phyloP scores from a whole-genome alignment of 1,139 yeast genomes.

The Yamadazyma membranifaciens region DNA sequence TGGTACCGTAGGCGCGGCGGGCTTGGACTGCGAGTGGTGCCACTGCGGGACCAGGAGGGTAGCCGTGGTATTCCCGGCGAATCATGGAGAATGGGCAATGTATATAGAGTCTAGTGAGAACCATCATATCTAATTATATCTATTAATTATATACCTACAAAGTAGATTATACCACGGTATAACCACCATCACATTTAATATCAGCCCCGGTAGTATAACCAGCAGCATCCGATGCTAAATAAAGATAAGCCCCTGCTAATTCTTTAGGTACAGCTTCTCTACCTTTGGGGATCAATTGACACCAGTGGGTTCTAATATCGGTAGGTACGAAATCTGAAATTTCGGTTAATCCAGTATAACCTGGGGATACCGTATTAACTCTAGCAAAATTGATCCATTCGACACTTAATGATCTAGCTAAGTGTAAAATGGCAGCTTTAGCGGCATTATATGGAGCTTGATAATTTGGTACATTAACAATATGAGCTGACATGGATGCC shows the following conservation, averaged over 20 bases:
- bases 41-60: too few relatives aligned
- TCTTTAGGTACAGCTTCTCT: slow-evolving; percentile 42
- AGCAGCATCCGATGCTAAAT: slow-evolving; percentile 42
- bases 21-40: too few relatives aligned
- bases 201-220: slow-evolving; percentile 47
- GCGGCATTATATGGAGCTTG: slow-evolving; percentile 61
- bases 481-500: slow-evolving; percentile 65
- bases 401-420: slow-evolving; percentile 52
- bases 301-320: slow-evolving; percentile 35
- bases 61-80: too few relatives aligned
- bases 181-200: slow-evolving; percentile 48
- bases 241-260: slow-evolving; percentile 43
- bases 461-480: slow-evolving; percentile 65
- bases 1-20: too few relatives aligned
- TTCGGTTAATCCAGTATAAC: slow-evolving; percentile 50
- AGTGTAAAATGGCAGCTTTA: slow-evolving; percentile 57
- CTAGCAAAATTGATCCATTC: slow-evolving; percentile 56
- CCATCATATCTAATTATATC: not conserved
- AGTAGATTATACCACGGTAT: slow-evolving; percentile 24
- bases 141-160: not conserved
- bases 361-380: slow-evolving; percentile 57
- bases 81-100: too few relatives aligned
- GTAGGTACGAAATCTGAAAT: slow-evolving; percentile 47
- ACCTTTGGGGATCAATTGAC: slow-evolving; percentile 37
- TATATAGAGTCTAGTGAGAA: too few relatives aligned